Base-by-base conservation (phyloP, 2,329 filamentous ascomycete species). In the Pestalotiopsis sp. region DNA sequence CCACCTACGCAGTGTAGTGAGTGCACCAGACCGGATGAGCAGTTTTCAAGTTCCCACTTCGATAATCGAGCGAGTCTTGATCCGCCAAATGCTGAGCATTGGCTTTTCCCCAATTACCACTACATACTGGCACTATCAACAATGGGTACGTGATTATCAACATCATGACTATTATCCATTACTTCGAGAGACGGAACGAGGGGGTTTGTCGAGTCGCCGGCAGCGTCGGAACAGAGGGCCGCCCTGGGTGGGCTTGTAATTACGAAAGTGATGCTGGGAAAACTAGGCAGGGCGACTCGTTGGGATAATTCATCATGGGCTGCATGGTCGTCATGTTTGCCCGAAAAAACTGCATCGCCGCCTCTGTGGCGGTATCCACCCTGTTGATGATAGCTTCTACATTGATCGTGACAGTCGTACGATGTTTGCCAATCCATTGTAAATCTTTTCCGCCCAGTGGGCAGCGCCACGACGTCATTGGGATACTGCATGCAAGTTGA, bases 21-120 rank as follows among this genome's bases (percentile, higher is more conserved):
- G 31, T 36, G 31, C 31, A 36, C 31, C 31, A 7, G 31, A 6
- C 31, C 31, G 7, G 31, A 36, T 36, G 31, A 36, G 31, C 31
- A 36, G 31, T 36, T 36, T 36, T 9, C 31, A 36, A 36, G 31
- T 36, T 36, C 31, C 7, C 31, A 36, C 31, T 45, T 45, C 13
- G 41, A 45, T 20, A 27, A 17, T 49, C 52, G 67, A 68, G 67
- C 62, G 20, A 68, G 67, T 49, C 67, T 68, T 62, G 49, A 56
- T 25, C 60, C 45, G n/a, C 58, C 45, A 45, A 13, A 58, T 66
- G 67, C 67, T 60, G 67, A 49, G 39, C 67, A 68, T 68, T 52
- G 67, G 31, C 67, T 25, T n/a, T 20, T 49, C 39, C 39, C 41
- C 17, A 61, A 17, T 36, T 39, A 27, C 14, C 12, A 27, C 31